Base-by-base conservation (phyloP, 371 early-diverging fungal species). In the Mucor plumbeus region DNA sequence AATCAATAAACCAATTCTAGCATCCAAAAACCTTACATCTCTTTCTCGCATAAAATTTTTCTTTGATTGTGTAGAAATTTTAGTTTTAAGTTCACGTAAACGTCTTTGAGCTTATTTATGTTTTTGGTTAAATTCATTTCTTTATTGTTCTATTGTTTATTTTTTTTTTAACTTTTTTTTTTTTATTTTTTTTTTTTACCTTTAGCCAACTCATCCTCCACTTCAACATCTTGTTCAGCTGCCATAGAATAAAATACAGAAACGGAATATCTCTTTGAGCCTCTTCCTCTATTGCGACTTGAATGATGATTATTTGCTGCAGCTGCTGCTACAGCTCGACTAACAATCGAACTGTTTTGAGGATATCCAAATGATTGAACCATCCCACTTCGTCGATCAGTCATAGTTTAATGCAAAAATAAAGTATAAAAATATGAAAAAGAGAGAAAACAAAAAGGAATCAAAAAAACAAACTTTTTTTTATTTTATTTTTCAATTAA, bases 31-130 rank as follows among this genome's bases (percentile, higher is more conserved):
- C 48, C 97, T 89, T 38, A 97, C 96, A 77, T 97, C 97, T 62
- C 95, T 90, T 77, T 97, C 97, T 4, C 95, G 87, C 69, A 94
- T 81, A 82, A 97, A 97, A 83, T 97, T 97, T 76, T 92, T 93
- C 79, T 97, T 97, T 14, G 95, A 95, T 80, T 97, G 97, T 10
- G 90, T 77, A 11, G 97, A 97, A 40, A 97, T 97, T 65, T 90
- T 88, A 47, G 87, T 80, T 79, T 97, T 97, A 48, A 97, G 78
- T 67, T 96, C 95, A 35, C 94, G 82, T 64, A 97, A 83, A 10
- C 85, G 82, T 64, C 87, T 87, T 80, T 97, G 97, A 8, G 94
- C 96, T 92, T 19, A 41, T 14, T 41, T 50, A 21, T 50, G 11
- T 9, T 21, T 50, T 50, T 21, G 50, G 50, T 8, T 11, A 38